Evolutionary conservation across 257 asterid genomes (phyloP).

Genomic region (Misopates orontium): DNA sequence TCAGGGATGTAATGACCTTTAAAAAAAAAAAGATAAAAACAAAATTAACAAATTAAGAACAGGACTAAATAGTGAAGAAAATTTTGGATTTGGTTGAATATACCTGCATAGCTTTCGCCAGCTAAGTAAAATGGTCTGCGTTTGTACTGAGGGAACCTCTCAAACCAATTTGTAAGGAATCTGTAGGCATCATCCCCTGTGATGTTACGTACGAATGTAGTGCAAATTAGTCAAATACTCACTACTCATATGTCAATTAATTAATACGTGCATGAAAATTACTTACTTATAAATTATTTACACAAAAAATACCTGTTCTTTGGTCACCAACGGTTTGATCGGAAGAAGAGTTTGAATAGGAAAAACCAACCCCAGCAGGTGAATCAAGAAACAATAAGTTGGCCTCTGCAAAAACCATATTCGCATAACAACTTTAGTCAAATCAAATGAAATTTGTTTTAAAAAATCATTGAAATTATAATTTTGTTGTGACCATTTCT

Average conservation of each 20-base stretch:
- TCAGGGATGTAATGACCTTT: conserved; percentile 67
- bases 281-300: background rate
- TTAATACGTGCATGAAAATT: background rate
- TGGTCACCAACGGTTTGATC: conserved; percentile 46
- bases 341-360: conserved; percentile 54
- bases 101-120: conserved; percentile 79
- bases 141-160: conserved; percentile 61
- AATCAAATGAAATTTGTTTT: no score
- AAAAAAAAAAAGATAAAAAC: background rate
- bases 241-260: background rate
- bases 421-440: background rate
- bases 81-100: background rate
- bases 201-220: background rate
- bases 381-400: conserved; percentile 66
- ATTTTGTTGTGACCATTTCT: no score
- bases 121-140: conserved; percentile 54
- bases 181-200: conserved; percentile 55
- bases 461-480: no score
- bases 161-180: conserved; percentile 52
- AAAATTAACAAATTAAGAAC: background rate
- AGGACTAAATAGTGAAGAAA: background rate
- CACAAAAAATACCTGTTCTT: conserved; percentile 42
- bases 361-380: conserved; percentile 75
- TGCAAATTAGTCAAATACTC: background rate
- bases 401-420: conserved; percentile 48